A percentile compares a stretch with the other conserved stretches of the same genome.
Conservation (phyloP, 176 grass and related monocot genomes). For the Raddia distichophylla region DNA sequence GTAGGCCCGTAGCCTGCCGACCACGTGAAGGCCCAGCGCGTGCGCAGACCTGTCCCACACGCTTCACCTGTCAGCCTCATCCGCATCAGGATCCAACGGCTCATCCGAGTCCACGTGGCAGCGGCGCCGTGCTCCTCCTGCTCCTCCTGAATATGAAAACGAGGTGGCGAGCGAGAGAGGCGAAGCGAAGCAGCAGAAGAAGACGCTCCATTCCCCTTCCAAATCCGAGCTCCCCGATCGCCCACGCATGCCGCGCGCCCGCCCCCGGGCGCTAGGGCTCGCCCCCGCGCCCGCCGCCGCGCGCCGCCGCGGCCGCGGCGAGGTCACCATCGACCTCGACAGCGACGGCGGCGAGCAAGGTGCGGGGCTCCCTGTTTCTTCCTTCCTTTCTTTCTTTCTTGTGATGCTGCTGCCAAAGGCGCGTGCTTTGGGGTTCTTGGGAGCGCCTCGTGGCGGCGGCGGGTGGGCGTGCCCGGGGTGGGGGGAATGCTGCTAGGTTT, state of each 20-base stretch:
- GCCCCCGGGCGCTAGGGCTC: constrained; percentile 14
- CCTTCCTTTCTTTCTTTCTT: not conserved
- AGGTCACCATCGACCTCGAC: constrained; percentile 41
- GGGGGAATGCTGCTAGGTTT: not conserved
- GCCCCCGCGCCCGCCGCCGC: not conserved
- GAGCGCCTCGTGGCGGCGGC: too few relatives aligned
- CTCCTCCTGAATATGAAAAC: not conserved
- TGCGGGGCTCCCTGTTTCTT: too few relatives aligned
- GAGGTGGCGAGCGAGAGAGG: not conserved
- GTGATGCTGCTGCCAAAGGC: not conserved
- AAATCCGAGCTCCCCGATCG: constrained; percentile 19
- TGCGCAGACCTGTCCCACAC: not conserved
- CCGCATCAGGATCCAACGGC: constrained; percentile 9
- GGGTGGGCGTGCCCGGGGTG: not conserved
- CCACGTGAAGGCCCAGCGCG: not conserved
- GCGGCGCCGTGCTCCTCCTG: too few relatives aligned
- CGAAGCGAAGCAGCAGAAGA: not conserved
- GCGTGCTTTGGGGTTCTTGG: not conserved
- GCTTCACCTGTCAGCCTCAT: too few relatives aligned
- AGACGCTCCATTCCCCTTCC: not conserved
- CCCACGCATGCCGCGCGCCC: not conserved
- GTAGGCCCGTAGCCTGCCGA: not conserved
- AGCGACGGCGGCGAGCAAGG: constrained; percentile 39
- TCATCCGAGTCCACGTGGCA: not conserved
- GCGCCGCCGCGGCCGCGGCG: not conserved